These are phyloP conservation scores for Neurospora sp. DNA, from an alignment of 495 filamentous ascomycete genomes.

Conservation along the genomic window DNA sequence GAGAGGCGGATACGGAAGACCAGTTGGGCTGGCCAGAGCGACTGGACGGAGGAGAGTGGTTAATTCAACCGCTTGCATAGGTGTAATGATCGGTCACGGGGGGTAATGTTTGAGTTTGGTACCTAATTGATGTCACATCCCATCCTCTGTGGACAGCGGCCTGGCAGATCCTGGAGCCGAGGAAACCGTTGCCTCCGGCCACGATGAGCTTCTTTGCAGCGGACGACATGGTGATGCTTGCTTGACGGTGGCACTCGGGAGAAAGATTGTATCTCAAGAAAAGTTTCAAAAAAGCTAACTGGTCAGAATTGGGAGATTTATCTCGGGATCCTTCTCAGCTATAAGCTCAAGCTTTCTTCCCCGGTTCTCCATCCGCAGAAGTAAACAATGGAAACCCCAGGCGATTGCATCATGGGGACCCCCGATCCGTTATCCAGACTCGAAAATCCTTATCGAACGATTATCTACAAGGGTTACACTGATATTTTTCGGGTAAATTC, in stretches of 20 bases:
- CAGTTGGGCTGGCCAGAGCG: slow-evolving; percentile 85
- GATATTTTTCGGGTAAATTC: neutral
- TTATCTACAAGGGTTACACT: slow-evolving; percentile 7
- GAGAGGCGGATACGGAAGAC: slow-evolving; percentile 64
- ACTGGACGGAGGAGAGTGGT: slow-evolving; percentile 29
- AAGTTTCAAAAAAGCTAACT: too few relatives aligned
- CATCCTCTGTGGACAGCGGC: slow-evolving; percentile 71
- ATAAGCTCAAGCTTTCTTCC: neutral
- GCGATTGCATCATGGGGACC: slow-evolving; percentile 2
- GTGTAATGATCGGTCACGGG: too few relatives aligned
- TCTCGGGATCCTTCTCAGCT: neutral
- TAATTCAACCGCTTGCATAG: neutral
- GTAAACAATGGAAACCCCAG: neutral
- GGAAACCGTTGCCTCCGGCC: slow-evolving; percentile 89
- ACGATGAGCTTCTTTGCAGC: slow-evolving; percentile 65
- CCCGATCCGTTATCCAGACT: neutral
- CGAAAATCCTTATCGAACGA: neutral
- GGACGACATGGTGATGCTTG: slow-evolving; percentile 17
- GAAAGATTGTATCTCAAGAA: neutral
- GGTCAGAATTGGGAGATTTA: too few relatives aligned
- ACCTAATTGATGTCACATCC: slow-evolving; percentile 86
- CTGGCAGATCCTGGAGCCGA: slow-evolving; percentile 90
- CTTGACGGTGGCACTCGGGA: neutral
- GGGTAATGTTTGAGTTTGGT: slow-evolving; percentile 3
- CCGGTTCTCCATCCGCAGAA: neutral